Conservation (phyloP, 192 early-diverging fungal species). For the Phycomyces blakesleeanus region DNA sequence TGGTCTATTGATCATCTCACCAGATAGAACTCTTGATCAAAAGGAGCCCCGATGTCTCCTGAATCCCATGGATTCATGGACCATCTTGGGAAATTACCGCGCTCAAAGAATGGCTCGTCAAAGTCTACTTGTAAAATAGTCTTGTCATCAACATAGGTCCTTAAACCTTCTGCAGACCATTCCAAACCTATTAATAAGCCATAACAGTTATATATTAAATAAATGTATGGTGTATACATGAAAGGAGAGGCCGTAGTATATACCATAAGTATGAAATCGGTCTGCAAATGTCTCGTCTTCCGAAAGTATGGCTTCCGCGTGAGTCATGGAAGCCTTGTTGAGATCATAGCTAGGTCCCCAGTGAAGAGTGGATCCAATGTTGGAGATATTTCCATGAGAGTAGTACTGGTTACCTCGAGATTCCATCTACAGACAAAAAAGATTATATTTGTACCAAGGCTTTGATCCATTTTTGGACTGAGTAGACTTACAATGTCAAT, state of each 20-base stretch:
- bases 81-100: slow-evolving; percentile 47
- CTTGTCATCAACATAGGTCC: slow-evolving; percentile 53
- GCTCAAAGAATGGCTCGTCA: slow-evolving; percentile 43
- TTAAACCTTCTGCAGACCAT: slow-evolving; percentile 51
- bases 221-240: neutral
- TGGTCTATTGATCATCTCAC: slow-evolving; percentile 25
- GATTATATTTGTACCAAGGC: neutral
- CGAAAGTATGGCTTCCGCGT: slow-evolving; percentile 35
- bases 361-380: slow-evolving; percentile 51
- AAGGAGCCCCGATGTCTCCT: slow-evolving; percentile 45
- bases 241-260: no score
- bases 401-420: slow-evolving; percentile 52
- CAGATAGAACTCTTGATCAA: slow-evolving; percentile 58
- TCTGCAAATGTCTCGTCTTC: slow-evolving; percentile 42
- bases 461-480: no score
- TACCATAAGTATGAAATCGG: slow-evolving; percentile 51
- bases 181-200: slow-evolving; percentile 38
- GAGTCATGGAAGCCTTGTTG: slow-evolving; percentile 46
- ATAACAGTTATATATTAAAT: slow-evolving; percentile 18
- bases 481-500: slow-evolving; percentile 27
- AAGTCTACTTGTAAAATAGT: slow-evolving; percentile 50
- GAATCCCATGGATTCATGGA: slow-evolving; percentile 52
- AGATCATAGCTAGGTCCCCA: slow-evolving; percentile 54
- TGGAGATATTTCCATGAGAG: slow-evolving; percentile 30
- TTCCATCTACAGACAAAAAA: slow-evolving; percentile 32